These are phyloP conservation scores for Raddia distichophylla DNA, from an alignment of 176 grass and related monocot species.

Conservation along the genomic window DNA sequence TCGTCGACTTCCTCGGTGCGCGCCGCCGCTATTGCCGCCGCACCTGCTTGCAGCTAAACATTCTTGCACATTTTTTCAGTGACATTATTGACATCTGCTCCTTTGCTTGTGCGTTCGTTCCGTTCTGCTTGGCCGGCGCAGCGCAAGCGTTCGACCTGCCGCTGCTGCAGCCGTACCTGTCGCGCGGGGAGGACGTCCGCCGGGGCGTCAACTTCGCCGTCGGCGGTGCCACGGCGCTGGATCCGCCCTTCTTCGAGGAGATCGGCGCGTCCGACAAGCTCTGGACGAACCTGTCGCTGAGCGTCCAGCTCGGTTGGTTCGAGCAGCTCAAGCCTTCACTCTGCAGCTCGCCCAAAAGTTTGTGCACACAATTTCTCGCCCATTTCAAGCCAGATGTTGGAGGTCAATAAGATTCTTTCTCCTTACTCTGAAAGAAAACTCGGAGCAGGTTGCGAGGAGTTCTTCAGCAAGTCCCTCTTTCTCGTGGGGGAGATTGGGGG, in stretches of 20 bases:
- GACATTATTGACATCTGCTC: background rate
- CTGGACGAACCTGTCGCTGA: conserved; percentile 71
- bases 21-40: background rate
- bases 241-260: conserved; percentile 71
- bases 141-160: conserved; percentile 83
- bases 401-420: background rate
- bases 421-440: background rate
- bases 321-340: conserved; percentile 74
- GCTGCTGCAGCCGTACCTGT: conserved; percentile 67
- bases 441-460: conserved; percentile 64
- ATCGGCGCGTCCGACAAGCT: conserved; percentile 53
- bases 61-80: background rate
- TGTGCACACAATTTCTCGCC: background rate
- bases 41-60: background rate
- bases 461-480: conserved; percentile 72
- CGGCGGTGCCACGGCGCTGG: conserved; percentile 77
- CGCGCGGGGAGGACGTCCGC: conserved; percentile 45
- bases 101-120: background rate
- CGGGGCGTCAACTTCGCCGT: conserved; percentile 89
- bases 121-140: conserved; percentile 2
- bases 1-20: conserved; percentile 84
- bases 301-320: conserved; percentile 75
- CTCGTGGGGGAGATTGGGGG: conserved; percentile 86
- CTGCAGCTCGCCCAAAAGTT: conserved; percentile 64
- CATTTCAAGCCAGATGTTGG: background rate